These are phyloP conservation scores for Xylaria sp. DNA, from an alignment of 2,329 filamentous ascomycete species.

Conservation along the genomic window DNA sequence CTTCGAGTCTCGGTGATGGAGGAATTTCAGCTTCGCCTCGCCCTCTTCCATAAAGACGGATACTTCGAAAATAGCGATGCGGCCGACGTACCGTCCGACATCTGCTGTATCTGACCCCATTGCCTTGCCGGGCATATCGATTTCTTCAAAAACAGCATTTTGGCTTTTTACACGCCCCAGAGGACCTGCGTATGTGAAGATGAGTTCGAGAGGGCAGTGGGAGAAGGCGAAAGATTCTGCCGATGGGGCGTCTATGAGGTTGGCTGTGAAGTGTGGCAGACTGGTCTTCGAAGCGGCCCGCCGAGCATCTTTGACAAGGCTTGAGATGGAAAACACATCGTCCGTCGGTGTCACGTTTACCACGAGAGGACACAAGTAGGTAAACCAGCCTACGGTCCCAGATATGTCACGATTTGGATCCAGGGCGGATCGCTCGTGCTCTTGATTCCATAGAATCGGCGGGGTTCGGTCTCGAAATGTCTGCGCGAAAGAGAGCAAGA, in stretches of 20 bases:
- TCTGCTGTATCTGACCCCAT: slow-evolving; percentile 55
- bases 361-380: slow-evolving; percentile 63
- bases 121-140: slow-evolving; percentile 53
- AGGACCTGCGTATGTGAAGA: slow-evolving; percentile 66
- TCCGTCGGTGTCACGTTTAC: slow-evolving; percentile 56
- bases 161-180: slow-evolving; percentile 59
- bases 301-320: slow-evolving; percentile 64
- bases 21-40: slow-evolving; percentile 56
- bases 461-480: slow-evolving; percentile 62
- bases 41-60: slow-evolving; percentile 59
- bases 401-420: slow-evolving; percentile 61
- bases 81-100: slow-evolving; percentile 57
- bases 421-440: slow-evolving; percentile 59
- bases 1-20: slow-evolving; percentile 55
- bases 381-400: slow-evolving; percentile 70
- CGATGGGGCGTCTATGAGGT: slow-evolving; percentile 41
- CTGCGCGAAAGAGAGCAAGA: slow-evolving; percentile 65
- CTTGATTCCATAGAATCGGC: slow-evolving; percentile 66
- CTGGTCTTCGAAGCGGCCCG: slow-evolving; percentile 57
- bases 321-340: slow-evolving; percentile 62
- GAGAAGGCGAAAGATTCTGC: slow-evolving; percentile 51
- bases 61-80: slow-evolving; percentile 62
- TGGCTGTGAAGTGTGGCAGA: slow-evolving; percentile 60
- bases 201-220: slow-evolving; percentile 64
- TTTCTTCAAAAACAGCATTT: slow-evolving; percentile 61